Conservation (phyloP, 345 rosid species). For the Acer saccharum region DNA sequence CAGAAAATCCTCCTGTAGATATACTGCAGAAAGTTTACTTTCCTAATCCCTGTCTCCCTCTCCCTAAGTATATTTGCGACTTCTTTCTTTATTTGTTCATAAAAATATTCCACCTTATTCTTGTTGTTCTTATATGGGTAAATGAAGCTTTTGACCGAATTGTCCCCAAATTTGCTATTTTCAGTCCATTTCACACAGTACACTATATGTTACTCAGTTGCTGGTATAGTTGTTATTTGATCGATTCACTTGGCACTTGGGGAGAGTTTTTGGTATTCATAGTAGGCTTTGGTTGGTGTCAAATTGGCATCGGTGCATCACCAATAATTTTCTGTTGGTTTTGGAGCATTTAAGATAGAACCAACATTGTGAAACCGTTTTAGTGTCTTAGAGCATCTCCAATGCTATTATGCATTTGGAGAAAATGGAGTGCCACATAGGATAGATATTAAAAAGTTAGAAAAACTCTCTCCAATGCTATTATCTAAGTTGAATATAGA, state of each 20-base stretch:
- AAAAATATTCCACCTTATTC: not conserved
- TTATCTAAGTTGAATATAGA: too few species aligned
- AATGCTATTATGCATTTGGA: too few species aligned
- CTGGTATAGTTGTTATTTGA: not conserved
- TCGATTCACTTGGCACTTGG: not conserved
- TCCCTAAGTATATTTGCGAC: not conserved
- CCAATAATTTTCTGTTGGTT: not conserved
- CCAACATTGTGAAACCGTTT: not conserved
- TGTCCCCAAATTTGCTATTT: conserved; percentile 1
- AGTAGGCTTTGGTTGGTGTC: not conserved
- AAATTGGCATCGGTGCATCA: not conserved
- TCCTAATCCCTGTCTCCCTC: not conserved
- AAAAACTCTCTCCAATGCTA: too few species aligned
- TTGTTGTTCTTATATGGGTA: not conserved
- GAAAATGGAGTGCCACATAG: too few species aligned
- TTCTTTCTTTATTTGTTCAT: not conserved
- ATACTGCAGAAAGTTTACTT: not conserved
- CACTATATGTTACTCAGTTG: not conserved
- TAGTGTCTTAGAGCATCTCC: not conserved
- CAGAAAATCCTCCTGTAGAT: not conserved
- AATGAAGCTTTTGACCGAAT: not conserved
- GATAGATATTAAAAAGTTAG: too few species aligned
- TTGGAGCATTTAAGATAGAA: not conserved
- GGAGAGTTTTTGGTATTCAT: not conserved
- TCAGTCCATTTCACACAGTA: not conserved